Evolutionary conservation across 129 eudicot species (phyloP), one percentile per base, ranked within the genome.

Genomic region (Pulicaria dysenterica): DNA sequence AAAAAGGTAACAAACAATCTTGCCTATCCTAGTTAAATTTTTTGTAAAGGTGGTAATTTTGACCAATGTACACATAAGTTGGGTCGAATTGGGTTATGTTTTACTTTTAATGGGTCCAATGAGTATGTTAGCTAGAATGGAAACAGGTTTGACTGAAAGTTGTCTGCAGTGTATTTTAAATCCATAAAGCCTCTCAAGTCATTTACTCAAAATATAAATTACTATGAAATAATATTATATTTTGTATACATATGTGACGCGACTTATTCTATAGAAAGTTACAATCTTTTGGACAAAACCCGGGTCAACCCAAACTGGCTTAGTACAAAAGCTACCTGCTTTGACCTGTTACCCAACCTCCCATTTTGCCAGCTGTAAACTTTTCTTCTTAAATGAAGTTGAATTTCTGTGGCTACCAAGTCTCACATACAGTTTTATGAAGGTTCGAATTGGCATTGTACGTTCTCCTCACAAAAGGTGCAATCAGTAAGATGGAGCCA

Each of bases 401-500:
- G 15, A 66, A 17, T 69, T 36, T n/a, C 54, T 39, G 13, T 41
- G 45, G 66, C 69, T 77, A 42, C 11, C 51, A 59, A 54, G 83
- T 50, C 59, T 58, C 58, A 9, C 42, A 41, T 64, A n/a, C 56
- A 31, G 50, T 66, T 53, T 54, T 13, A 53, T 55, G 64, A 69
- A 95, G 99, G 91, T 95, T 95, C 69, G 99, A 91, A 76, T 81
- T 95, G 83, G 97, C 99, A n/a, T 76, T 95, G 58, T 85, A 75
- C 87, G 78, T 85, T 68, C 86, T 95, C 64, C 91, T 86, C 38
- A 83, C 89, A 39, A 95, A 88, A 81, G 86, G 81, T 76, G 81
- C 87, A 83, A 75, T 55, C 59, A 70, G 82, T 74, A 86, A 86
- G 70, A 64, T 73, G 53, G 91, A 91, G 72, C 80, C 74, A 65